A percentile compares a stretch with the other conserved stretches of the same genome.
phyloP scores from a whole-genome alignment of 192 early-diverging fungal species.

The Endogone sp. region DNA sequence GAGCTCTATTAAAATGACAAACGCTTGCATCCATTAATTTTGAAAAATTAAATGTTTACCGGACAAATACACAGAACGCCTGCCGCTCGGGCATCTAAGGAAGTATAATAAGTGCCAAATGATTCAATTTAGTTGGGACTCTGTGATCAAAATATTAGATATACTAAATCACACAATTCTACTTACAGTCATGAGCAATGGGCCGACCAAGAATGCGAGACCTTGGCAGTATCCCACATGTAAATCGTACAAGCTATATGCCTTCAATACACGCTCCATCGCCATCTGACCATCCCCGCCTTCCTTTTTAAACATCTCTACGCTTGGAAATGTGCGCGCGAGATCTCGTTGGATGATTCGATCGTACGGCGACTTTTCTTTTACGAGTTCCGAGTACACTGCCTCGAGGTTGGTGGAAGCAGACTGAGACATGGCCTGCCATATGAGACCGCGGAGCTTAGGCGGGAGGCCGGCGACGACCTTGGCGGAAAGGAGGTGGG shows the following conservation, averaged over 20 bases:
- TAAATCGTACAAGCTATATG: slow-evolving; percentile 91
- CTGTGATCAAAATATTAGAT: not conserved
- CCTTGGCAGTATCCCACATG: slow-evolving; percentile 99
- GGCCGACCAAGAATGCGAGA: slow-evolving; percentile 91
- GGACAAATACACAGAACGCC: slow-evolving; percentile 92
- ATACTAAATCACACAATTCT: not conserved
- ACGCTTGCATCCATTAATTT: not conserved
- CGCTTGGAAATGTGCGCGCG: slow-evolving; percentile 86
- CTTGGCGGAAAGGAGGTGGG: slow-evolving; percentile 65
- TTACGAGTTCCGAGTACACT: slow-evolving; percentile 74
- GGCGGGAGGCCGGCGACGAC: slow-evolving; percentile 77
- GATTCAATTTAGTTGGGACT: not conserved
- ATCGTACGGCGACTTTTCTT: slow-evolving; percentile 75
- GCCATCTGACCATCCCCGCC: slow-evolving; percentile 82
- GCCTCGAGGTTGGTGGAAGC: slow-evolving; percentile 76
- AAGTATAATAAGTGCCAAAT: not conserved
- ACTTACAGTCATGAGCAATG: slow-evolving; percentile 85
- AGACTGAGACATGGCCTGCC: slow-evolving; percentile 88
- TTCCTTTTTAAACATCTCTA: slow-evolving; percentile 80
- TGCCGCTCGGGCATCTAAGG: slow-evolving; percentile 87
- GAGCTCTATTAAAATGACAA: not conserved
- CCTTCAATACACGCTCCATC: slow-evolving; percentile 85
- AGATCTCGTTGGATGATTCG: slow-evolving; percentile 91
- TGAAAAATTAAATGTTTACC: slow-evolving; percentile 25
- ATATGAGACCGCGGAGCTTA: slow-evolving; percentile 80